Base-by-base conservation (phyloP, 345 rosid species). In the Streptanthus diversifolius region DNA sequence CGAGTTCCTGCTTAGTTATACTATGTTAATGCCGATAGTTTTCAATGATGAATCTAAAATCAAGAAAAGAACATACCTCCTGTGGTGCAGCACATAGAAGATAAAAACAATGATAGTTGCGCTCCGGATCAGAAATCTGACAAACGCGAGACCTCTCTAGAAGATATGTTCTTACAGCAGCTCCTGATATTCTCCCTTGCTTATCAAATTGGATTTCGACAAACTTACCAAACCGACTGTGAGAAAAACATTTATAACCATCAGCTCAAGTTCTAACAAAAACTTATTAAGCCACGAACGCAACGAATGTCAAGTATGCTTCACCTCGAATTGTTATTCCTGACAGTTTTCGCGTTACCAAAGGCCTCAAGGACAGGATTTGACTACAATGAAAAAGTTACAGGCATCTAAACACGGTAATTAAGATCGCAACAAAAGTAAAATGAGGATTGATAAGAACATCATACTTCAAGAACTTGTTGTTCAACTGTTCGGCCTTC, bases 301-400 rank as follows among this genome's bases (percentile, higher is more conserved):
- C 59, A 53, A 29, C 2, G 25, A 25, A 51, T 22, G 32, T 7
- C 5, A 35, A n/a, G 10, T 30, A 13, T 52, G 37, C 21, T 5
- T 55, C 8, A 55, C 65, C 65, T 60, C 1, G 65, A 60, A 13
- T 60, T 60, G 21, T 60, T 60, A 24, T 60, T 60, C 19, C 65
- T 39, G 0, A 60, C 12, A 10, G 65, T 60, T 60, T 60, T 60
- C 0, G 65, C 49, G 1, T 60, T 60, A 7, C 65, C 65, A 22
- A 60, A 60, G 5, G 65, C 65, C 7, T 60, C 65, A 39, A 60
- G 65, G 1, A 60, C 65, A 7, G 65, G 65, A 60, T 60, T 60
- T 12, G 65, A 60, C 65, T 60, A 35, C 36, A 55, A 35, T 1
- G 1, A 4, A 11, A 8, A 36, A 37, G 14, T 11, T 7, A 33